phyloP scores from a whole-genome alignment of 1,284 basidiomycete species.

The Neonothopanus nambi region DNA sequence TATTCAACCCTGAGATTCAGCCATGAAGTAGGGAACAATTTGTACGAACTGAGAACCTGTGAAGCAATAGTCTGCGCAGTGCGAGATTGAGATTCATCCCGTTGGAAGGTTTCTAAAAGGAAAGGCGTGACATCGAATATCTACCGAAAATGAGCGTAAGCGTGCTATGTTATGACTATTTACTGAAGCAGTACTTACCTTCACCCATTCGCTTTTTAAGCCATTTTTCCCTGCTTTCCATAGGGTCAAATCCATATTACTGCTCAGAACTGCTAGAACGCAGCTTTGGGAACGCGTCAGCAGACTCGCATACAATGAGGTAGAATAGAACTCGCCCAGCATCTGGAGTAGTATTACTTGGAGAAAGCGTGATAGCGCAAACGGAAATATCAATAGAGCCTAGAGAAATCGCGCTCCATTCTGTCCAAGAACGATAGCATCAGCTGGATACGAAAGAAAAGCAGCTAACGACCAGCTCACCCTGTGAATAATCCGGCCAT shows the following conservation, averaged over 20 bases:
- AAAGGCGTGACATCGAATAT: slow-evolving; percentile 47
- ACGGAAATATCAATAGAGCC: slow-evolving; percentile 70
- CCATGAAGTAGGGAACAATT: neutral
- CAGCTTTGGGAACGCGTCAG: slow-evolving; percentile 42
- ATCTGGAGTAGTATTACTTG: slow-evolving; percentile 49
- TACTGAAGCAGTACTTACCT: slow-evolving; percentile 34
- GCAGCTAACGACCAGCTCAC: slow-evolving; percentile 33
- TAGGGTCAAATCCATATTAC: slow-evolving; percentile 59
- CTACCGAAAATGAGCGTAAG: slow-evolving; percentile 26
- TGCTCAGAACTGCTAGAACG: slow-evolving; percentile 51
- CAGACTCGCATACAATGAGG: neutral
- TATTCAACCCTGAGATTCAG: slow-evolving; percentile 26
- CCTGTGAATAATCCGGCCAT: slow-evolving; percentile 69
- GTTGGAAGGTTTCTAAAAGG: slow-evolving; percentile 25
- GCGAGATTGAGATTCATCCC: slow-evolving; percentile 17
- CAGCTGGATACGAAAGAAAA: slow-evolving; percentile 2
- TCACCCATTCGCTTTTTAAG: slow-evolving; percentile 59
- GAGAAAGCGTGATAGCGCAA: slow-evolving; percentile 60
- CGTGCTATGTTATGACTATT: neutral
- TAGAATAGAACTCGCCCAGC: slow-evolving; percentile 39
- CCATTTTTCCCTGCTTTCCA: slow-evolving; percentile 55
- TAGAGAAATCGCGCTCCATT: slow-evolving; percentile 62
- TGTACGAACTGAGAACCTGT: slow-evolving; percentile 44
- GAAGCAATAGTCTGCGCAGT: slow-evolving; percentile 33
- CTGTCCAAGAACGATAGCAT: slow-evolving; percentile 25